phyloP scores from a whole-genome alignment of 805 yeast genomes.

The Tetrapisispora nanseiensis region DNA sequence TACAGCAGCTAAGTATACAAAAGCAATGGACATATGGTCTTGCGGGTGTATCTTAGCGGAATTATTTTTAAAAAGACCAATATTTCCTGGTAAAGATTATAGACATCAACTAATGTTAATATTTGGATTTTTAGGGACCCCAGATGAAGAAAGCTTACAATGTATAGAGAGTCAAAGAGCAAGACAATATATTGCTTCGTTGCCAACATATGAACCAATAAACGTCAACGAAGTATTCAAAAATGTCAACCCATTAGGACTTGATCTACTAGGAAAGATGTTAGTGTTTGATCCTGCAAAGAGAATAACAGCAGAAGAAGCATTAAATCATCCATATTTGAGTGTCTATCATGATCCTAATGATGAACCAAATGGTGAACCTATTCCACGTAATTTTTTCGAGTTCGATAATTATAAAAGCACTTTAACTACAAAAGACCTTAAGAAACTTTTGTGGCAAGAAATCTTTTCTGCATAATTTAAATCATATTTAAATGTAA shows the following conservation, averaged over 20 bases:
- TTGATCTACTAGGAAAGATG: slow-evolving; percentile 60
- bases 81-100: slow-evolving; percentile 91
- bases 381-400: slow-evolving; percentile 79
- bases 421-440: slow-evolving; percentile 61
- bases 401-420: slow-evolving; percentile 82
- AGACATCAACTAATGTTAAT: slow-evolving; percentile 82
- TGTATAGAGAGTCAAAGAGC: slow-evolving; percentile 75
- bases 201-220: slow-evolving; percentile 48
- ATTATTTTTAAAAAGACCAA: slow-evolving; percentile 72
- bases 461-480: slow-evolving; percentile 41
- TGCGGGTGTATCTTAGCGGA: slow-evolving; percentile 95
- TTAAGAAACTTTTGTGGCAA: slow-evolving; percentile 67
- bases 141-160: slow-evolving; percentile 65
- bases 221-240: slow-evolving; percentile 31
- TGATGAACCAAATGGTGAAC: slow-evolving; percentile 82
- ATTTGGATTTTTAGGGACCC: slow-evolving; percentile 81
- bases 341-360: slow-evolving; percentile 85
- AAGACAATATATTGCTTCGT: slow-evolving; percentile 71
- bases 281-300: slow-evolving; percentile 75
- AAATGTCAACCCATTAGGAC: slow-evolving; percentile 50
- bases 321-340: slow-evolving; percentile 79
- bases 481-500: neutral
- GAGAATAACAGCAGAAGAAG: slow-evolving; percentile 76
- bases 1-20: slow-evolving; percentile 84
- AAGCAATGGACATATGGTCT: slow-evolving; percentile 94